Conservation (phyloP, 805 yeast species). For the Brettanomyces anomalus region DNA sequence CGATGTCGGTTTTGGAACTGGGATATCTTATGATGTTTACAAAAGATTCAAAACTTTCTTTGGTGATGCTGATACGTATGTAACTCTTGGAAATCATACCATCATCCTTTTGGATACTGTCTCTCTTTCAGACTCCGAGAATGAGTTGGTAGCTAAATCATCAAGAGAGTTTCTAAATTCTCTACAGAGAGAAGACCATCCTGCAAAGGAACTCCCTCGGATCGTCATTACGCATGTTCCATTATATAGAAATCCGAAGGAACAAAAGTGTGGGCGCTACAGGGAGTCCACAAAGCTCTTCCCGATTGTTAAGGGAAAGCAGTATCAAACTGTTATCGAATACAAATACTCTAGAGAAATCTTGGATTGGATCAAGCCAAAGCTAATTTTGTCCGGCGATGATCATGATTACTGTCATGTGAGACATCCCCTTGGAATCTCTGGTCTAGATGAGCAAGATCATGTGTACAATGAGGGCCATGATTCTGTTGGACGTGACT, state of each 20-base stretch:
- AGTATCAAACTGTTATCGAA: constrained; percentile 85
- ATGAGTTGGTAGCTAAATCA: constrained; percentile 33
- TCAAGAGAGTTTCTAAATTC: constrained; percentile 45
- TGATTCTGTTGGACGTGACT: constrained; percentile 12
- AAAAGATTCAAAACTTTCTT: constrained; percentile 62
- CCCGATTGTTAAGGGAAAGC: constrained; percentile 67
- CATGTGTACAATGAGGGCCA: constrained; percentile 4
- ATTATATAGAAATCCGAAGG: constrained; percentile 55
- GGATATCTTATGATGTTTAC: constrained; percentile 46
- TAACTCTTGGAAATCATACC: constrained; percentile 61
- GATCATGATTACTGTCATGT: constrained; percentile 94
- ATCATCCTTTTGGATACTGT: constrained; percentile 75
- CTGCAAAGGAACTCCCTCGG: constrained; percentile 37
- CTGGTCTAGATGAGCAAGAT: constrained; percentile 9
- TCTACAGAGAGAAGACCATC: constrained; percentile 16
- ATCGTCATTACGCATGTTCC: constrained; percentile 86
- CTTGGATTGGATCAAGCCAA: constrained; percentile 53
- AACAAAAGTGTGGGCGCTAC: constrained; percentile 61
- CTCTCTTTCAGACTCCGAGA: constrained; percentile 55
- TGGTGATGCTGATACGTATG: constrained; percentile 56
- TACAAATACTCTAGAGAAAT: constrained; percentile 49
- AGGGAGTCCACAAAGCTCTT: constrained; percentile 62
- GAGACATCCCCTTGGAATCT: constrained; percentile 32
- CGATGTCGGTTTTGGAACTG: constrained; percentile 88
- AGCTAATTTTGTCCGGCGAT: constrained; percentile 77